A percentile compares a stretch with the other conserved stretches of the same genome.
These are phyloP conservation scores for Candolleomyces aberdarensis DNA, from an alignment of 768 basidiomycete species.

Conservation along the genomic window DNA sequence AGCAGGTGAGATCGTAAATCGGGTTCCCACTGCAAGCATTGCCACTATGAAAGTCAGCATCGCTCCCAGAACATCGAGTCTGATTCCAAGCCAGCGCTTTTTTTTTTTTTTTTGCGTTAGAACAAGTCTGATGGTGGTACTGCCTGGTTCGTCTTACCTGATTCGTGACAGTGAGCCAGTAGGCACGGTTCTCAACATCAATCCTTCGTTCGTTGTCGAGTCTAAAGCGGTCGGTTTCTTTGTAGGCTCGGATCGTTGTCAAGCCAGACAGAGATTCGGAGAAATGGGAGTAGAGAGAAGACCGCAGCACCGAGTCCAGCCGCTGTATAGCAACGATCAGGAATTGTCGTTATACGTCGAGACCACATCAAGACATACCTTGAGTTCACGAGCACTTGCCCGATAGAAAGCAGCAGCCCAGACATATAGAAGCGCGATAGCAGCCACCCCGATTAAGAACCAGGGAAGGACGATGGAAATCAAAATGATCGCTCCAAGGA, in stretches of 20 bases:
- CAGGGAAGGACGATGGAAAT: constrained; percentile 78
- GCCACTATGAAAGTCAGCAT: constrained; percentile 74
- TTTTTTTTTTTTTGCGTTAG: constrained; percentile 16
- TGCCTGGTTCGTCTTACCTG: constrained; percentile 41
- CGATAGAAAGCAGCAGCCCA: constrained; percentile 83
- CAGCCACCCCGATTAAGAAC: constrained; percentile 75
- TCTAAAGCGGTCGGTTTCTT: constrained; percentile 72
- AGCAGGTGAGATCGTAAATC: constrained; percentile 73
- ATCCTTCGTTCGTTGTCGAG: constrained; percentile 71
- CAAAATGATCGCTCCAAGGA: constrained; percentile 74
- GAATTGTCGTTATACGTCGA: background rate
- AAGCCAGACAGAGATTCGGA: constrained; percentile 87
- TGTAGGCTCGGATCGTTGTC: constrained; percentile 86
- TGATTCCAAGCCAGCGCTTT: constrained; percentile 82
- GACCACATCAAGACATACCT: constrained; percentile 38
- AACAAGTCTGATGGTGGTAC: background rate
- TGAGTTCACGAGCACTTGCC: constrained; percentile 82
- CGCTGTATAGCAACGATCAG: constrained; percentile 34
- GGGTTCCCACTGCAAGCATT: constrained; percentile 71
- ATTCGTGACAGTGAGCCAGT: constrained; percentile 83
- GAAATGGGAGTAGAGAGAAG: constrained; percentile 88
- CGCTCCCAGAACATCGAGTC: constrained; percentile 82
- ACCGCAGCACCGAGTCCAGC: constrained; percentile 81
- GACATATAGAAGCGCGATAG: constrained; percentile 57
- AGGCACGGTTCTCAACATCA: constrained; percentile 86